phyloP scores from a whole-genome alignment of 2,329 filamentous ascomycete species.

The Cyanodermella asteris region DNA sequence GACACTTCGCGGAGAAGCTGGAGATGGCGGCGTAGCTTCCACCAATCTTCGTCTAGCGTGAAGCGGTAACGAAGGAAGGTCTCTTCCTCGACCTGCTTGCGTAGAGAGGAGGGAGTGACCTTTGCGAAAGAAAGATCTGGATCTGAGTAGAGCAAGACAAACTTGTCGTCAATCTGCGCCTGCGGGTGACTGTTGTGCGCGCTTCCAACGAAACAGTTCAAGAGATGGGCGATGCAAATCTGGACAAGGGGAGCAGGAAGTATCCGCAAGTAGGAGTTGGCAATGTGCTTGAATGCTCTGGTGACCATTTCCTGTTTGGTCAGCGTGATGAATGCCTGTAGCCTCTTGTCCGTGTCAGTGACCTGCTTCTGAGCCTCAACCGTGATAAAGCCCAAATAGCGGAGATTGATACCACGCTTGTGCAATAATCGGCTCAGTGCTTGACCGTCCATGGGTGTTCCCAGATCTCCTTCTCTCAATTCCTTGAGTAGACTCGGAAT shows the following conservation, averaged over 20 bases:
- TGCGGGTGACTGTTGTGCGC: constrained; percentile 55
- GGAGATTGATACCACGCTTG: constrained; percentile 90
- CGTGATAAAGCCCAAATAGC: constrained; percentile 78
- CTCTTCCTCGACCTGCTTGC: constrained; percentile 48
- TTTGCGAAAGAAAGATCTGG: constrained; percentile 62
- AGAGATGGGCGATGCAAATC: constrained; percentile 59
- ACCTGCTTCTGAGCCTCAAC: constrained; percentile 41
- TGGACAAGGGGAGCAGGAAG: constrained; percentile 62
- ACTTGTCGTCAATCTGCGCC: constrained; percentile 51
- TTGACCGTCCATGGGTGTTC: constrained; percentile 96
- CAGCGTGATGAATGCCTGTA: constrained; percentile 57
- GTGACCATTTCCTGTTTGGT: constrained; percentile 80
- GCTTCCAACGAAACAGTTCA: constrained; percentile 78
- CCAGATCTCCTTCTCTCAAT: constrained; percentile 75
- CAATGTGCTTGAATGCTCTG: constrained; percentile 87
- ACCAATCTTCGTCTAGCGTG: constrained; percentile 46
- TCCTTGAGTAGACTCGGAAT: constrained; percentile 76
- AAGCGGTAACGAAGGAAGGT: constrained; percentile 56
- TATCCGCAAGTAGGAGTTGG: constrained; percentile 55
- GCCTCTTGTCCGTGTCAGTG: constrained; percentile 48
- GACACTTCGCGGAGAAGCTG: constrained; percentile 79
- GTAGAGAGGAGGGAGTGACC: constrained; percentile 51
- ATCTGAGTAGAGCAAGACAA: constrained; percentile 60
- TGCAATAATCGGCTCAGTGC: constrained; percentile 75
- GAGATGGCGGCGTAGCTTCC: constrained; percentile 43